These are phyloP conservation scores for Pichia membranifaciens DNA, from an alignment of 805 yeast genomes.

Conservation along the genomic window DNA sequence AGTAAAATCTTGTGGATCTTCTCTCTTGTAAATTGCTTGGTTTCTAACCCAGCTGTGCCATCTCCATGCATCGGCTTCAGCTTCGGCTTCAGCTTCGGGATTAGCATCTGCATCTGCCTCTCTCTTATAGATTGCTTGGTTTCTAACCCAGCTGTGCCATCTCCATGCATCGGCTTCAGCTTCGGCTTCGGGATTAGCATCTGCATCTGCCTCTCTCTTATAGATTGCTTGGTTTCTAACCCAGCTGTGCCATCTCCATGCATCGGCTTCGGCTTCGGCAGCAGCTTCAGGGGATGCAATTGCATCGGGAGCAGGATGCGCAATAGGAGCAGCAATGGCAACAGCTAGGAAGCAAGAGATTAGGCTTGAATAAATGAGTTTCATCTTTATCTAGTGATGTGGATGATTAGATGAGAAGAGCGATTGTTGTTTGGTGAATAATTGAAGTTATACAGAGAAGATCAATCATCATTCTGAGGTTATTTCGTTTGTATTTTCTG, in stretches of 20 bases:
- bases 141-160: constrained; percentile 2
- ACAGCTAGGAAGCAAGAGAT: constrained; percentile 5
- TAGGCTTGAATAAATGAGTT: constrained; percentile 3
- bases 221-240: constrained; percentile 12
- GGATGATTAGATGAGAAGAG: too few species aligned
- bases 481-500: too few species aligned
- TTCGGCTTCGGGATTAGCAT: constrained; percentile 3
- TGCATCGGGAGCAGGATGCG: constrained; percentile 3
- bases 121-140: constrained; percentile 3
- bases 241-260: constrained; percentile 10
- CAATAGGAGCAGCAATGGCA: constrained; percentile 9
- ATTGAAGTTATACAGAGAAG: too few species aligned
- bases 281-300: background rate
- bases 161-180: constrained; percentile 6
- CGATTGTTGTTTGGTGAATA: too few species aligned
- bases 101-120: background rate
- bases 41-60: background rate
- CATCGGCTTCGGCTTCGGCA: constrained; percentile 11
- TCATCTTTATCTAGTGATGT: constrained; percentile 10
- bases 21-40: constrained; percentile 7
- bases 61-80: constrained; percentile 1
- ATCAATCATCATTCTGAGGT: too few species aligned
- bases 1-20: constrained; percentile 8
- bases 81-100: constrained; percentile 4
- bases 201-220: constrained; percentile 22